Evolutionary conservation across 2,329 filamentous ascomycete genomes (phyloP).

Genomic region (Rutstroemia sydowiana): DNA sequence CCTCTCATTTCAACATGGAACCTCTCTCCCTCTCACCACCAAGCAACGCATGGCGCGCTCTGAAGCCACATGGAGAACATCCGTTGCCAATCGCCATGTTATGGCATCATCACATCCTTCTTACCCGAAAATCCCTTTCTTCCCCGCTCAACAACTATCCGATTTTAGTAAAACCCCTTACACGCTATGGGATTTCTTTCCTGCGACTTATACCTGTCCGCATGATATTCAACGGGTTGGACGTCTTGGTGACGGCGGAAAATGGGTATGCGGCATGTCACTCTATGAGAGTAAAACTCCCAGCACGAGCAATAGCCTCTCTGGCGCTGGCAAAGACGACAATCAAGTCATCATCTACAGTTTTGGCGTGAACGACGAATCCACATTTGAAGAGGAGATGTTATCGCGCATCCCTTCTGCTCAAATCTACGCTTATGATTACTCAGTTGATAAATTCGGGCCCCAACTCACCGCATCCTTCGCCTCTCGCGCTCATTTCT

Average conservation of each 20-base stretch:
- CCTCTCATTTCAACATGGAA: neutral
- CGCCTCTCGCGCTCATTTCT: slow-evolving; percentile 29
- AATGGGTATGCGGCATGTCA: slow-evolving; percentile 37
- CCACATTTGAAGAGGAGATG: slow-evolving; percentile 35
- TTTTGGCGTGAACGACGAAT: slow-evolving; percentile 34
- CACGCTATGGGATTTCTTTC: slow-evolving; percentile 36
- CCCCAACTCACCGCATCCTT: slow-evolving; percentile 13
- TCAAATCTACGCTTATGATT: slow-evolving; percentile 36
- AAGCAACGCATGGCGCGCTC: slow-evolving; percentile 21
- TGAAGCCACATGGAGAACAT: slow-evolving; percentile 19
- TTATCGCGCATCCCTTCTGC: slow-evolving; percentile 32
- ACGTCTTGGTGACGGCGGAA: slow-evolving; percentile 35
- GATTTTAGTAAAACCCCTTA: slow-evolving; percentile 27
- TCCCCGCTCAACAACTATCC: slow-evolving; percentile 18
- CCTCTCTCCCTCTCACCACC: slow-evolving; percentile 13
- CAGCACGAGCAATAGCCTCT: neutral
- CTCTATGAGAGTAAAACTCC: slow-evolving; percentile 27
- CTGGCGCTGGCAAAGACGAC: slow-evolving; percentile 13
- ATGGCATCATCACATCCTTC: slow-evolving; percentile 18
- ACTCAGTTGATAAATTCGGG: slow-evolving; percentile 31
- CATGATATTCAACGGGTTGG: slow-evolving; percentile 36
- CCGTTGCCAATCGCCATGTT: slow-evolving; percentile 20
- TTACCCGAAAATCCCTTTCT: slow-evolving; percentile 21
- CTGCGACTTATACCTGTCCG: slow-evolving; percentile 35
- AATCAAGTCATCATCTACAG: slow-evolving; percentile 31